Evolutionary conservation across 495 filamentous ascomycete species (phyloP).

Genomic region (Aspergillus leporis): DNA sequence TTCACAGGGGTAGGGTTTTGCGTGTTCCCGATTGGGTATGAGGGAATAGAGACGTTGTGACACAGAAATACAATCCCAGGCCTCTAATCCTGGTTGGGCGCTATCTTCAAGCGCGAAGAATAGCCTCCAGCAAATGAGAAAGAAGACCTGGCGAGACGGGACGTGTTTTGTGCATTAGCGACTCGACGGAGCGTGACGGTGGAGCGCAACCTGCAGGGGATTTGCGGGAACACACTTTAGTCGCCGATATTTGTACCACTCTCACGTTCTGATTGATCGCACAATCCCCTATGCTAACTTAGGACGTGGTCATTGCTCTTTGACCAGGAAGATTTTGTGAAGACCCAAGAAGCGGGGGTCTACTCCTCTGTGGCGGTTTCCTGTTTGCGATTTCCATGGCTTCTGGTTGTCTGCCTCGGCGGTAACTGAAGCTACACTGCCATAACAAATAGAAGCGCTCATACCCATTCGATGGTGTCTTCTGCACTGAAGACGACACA

Average conservation of each 20-base stretch:
- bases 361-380: conserved; percentile 1
- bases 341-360: conserved; percentile 16
- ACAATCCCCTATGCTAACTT: conserved; percentile 2
- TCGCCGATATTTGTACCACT: conserved; percentile 15
- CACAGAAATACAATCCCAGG: not conserved
- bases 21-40: conserved; percentile 15
- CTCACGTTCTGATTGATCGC: conserved; percentile 19
- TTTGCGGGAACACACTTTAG: conserved; percentile 27
- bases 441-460: not conserved
- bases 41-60: not conserved
- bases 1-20: conserved; percentile 15
- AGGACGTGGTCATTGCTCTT: conserved; percentile 3
- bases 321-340: conserved; percentile 9
- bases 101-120: conserved; percentile 12
- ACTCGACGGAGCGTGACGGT: conserved; percentile 22
- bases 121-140: conserved; percentile 7
- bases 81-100: conserved; percentile 16
- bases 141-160: conserved; percentile 9
- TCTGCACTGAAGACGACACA: not conserved
- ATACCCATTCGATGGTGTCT: not conserved
- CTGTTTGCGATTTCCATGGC: not conserved
- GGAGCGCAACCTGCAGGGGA: conserved; percentile 22
- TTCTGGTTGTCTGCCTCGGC: not conserved
- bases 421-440: conserved; percentile 10
- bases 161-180: conserved; percentile 15